These are phyloP conservation scores for Ochetophila trinervis DNA, from an alignment of 306 rosid species.

Conservation along the genomic window DNA sequence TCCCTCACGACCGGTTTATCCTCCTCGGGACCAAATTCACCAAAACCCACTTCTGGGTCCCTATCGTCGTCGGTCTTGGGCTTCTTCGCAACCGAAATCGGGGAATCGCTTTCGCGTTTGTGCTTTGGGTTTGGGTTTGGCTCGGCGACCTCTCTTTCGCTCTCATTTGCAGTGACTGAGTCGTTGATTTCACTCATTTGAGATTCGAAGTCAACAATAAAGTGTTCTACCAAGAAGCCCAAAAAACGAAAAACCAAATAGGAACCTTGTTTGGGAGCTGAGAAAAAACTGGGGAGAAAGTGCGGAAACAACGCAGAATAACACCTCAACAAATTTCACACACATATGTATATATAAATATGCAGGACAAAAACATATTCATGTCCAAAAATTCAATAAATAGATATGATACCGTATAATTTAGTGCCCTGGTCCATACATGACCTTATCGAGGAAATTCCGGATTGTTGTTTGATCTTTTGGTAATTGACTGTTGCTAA, in stretches of 20 bases:
- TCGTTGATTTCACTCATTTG: slow-evolving; percentile 32
- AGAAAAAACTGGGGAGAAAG: background rate
- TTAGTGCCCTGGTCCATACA: too few relatives aligned
- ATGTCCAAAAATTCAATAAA: too few relatives aligned
- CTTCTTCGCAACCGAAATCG: slow-evolving; percentile 31
- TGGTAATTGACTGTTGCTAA: too few relatives aligned
- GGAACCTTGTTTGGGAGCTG: slow-evolving; percentile 6
- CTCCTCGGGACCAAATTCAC: slow-evolving; percentile 4
- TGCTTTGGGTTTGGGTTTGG: slow-evolving; percentile 21
- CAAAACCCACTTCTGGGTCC: slow-evolving; percentile 14
- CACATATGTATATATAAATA: too few relatives aligned
- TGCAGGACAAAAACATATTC: too few relatives aligned
- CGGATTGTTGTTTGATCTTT: too few relatives aligned
- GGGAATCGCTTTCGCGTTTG: slow-evolving; percentile 37
- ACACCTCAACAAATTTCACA: too few relatives aligned
- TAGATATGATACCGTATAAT: too few relatives aligned
- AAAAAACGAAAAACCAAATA: background rate
- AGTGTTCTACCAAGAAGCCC: background rate
- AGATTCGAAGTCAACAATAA: too few relatives aligned
- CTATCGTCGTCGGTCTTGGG: slow-evolving; percentile 29
- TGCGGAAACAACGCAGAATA: too few relatives aligned
- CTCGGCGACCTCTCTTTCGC: slow-evolving; percentile 6
- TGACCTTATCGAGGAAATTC: too few relatives aligned
- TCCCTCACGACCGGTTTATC: slow-evolving; percentile 21
- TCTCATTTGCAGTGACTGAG: slow-evolving; percentile 22